A percentile compares a stretch with the other conserved stretches of the same genome.
Evolutionary conservation across 225 moss, liverwort and hornwort genomes (phyloP).

Genomic region (Asterella californica): DNA sequence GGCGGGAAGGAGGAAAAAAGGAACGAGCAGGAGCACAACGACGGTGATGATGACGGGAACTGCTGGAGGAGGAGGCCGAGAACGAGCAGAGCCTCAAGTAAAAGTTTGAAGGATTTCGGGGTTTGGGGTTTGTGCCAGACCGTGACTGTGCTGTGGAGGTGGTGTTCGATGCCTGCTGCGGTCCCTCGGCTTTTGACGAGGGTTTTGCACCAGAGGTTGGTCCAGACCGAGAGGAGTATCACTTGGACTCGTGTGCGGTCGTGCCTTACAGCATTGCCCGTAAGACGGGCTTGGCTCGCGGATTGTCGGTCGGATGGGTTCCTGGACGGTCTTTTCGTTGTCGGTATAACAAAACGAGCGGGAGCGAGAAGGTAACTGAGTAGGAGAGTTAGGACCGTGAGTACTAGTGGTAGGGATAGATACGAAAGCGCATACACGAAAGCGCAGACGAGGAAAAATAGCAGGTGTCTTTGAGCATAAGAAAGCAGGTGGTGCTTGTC

Average conservation of each 20-base stretch:
- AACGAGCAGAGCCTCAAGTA: not conserved
- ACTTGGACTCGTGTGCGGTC: not conserved
- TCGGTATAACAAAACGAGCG: not conserved
- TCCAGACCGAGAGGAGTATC: not conserved
- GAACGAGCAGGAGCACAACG: constrained; percentile 2
- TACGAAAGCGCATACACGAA: not conserved
- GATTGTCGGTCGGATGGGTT: not conserved
- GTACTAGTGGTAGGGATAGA: not conserved
- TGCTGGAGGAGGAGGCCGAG: not conserved
- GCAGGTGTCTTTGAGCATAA: not conserved
- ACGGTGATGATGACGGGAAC: constrained; percentile 23
- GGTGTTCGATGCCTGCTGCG: not conserved
- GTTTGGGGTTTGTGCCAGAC: constrained; percentile 26
- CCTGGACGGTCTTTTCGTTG: not conserved
- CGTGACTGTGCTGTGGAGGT: not conserved
- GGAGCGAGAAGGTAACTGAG: not conserved
- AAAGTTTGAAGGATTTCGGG: constrained; percentile 11
- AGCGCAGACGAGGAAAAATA: not conserved
- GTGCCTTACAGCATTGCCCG: constrained; percentile 7
- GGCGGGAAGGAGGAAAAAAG: constrained; percentile 13
- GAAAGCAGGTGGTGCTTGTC: constrained; percentile 1
- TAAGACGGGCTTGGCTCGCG: constrained; percentile 8
- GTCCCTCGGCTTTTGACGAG: constrained; percentile 21
- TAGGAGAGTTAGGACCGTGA: not conserved
- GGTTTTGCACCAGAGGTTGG: constrained; percentile 14